Evolutionary conservation across 148 eudicot species (phyloP), one percentile per base, ranked within the genome.

Genomic region (Heliamphora exappendiculata): DNA sequence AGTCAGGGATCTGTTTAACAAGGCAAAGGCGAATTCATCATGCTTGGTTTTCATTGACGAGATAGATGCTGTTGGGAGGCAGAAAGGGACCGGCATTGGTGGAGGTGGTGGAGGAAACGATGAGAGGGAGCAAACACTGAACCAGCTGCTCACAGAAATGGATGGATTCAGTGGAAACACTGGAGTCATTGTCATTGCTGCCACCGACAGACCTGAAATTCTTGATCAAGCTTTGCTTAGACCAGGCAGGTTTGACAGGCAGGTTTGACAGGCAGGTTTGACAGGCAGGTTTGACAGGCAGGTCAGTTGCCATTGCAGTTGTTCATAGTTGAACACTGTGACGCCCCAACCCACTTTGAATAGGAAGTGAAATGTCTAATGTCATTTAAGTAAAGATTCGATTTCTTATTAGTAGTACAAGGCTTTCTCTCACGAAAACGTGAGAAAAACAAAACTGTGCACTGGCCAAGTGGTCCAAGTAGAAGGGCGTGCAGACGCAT

Each of bases 91-190:
- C 0, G 95, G 93, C 54, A 93, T 93, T 74, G 97, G 97, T 10
- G 97, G 97, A 22, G 95, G 96, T 74, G 97, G 97, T 10, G 97
- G 97, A 22, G 95, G 96, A 44, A 91, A 93, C 37, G 93, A 93
- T 54, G 98, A 93, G 73, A 84, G 96, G 75, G 98, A 91, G 79
- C 96, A 93, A 71, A 93, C 98, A 1, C 81, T 93, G 62, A 93
- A 93, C 65, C 96, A 93, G 79, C 76, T 93, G 73, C 85, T 93
- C 2, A 93, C 98, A 11, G 98, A 93, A 78, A 91, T 93, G 92
- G 96, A 93, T 84, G 98, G 96, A 4, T 93, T 93, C 50, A 73
- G 75, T 72, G 92, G 87, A 7, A 86, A 93, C 70, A 87, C 79
- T 47, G 98, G 96, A 37, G 93, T 91, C 22, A 89, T 91, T 75